Conservation (phyloP, 2,329 filamentous ascomycete species). For the Diaporthe helianthi region DNA sequence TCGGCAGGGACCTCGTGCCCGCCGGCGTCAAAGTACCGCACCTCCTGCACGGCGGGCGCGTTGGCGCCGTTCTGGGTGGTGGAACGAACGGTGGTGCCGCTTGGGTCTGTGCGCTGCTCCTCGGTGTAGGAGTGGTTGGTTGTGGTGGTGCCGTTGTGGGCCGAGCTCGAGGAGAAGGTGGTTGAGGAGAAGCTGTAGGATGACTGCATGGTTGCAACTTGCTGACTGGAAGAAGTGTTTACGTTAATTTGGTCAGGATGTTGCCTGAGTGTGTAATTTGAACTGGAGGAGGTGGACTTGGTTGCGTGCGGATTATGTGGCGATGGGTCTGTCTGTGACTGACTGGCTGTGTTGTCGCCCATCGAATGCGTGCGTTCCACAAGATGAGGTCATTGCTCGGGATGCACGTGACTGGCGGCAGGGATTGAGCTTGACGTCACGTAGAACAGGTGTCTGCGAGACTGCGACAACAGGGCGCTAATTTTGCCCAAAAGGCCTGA, state of each 20-base stretch:
- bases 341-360: background rate
- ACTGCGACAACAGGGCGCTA: background rate
- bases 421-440: slow-evolving; percentile 17
- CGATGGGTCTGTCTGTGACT: too few relatives aligned
- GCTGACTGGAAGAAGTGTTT: background rate
- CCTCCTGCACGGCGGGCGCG: background rate
- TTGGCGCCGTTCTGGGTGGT: slow-evolving; percentile 16
- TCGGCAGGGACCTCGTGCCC: slow-evolving; percentile 21
- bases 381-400: slow-evolving; percentile 20
- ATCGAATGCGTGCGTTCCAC: background rate
- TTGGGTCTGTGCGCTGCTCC: slow-evolving; percentile 14
- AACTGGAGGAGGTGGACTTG: too few relatives aligned
- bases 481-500: too few relatives aligned
- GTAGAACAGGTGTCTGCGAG: background rate
- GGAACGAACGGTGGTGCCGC: slow-evolving; percentile 17
- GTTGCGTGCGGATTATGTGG: background rate
- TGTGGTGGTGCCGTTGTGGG: slow-evolving; percentile 3
- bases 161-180: slow-evolving; percentile 10
- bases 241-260: too few relatives aligned
- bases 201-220: slow-evolving; percentile 1
- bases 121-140: slow-evolving; percentile 28
- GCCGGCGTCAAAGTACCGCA: slow-evolving; percentile 23
- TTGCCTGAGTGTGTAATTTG: too few relatives aligned
- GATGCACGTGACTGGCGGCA: slow-evolving; percentile 2
- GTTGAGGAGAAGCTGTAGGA: slow-evolving; percentile 28